Evolutionary conservation across 441 rosid genomes (phyloP), one percentile per base, ranked within the genome.

Genomic region (Adansonia gregorii): DNA sequence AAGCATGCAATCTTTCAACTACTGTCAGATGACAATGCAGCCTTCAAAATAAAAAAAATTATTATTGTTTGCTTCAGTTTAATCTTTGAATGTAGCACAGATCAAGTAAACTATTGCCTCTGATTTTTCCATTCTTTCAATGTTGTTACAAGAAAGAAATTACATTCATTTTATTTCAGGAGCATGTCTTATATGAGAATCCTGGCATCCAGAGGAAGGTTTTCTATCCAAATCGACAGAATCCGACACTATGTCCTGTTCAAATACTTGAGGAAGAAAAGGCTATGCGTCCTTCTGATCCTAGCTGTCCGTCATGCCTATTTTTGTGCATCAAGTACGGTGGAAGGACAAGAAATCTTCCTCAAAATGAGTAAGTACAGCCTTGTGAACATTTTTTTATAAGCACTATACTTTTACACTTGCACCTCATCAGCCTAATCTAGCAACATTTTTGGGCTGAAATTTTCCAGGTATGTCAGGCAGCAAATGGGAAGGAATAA

Each of bases 401-500:
- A 17, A 6, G 2, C n/a, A n/a, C n/a, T 24, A 46, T 24, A 19
- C 8, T 11, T 59, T 45, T n/a, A 10, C 19, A 60, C 54, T 24
- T 39, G 22, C 3, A 22, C 67, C 73, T 48, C 22, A 2, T 31
- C 27, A 35, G 65, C 67, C 76, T 81, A 68, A 76, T 48, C 48
- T 43, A 22, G 67, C 19, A n/a, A n/a, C 15, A 14, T 61, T 27
- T 46, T 73, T 15, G 8, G 58, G 65, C 49, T 31, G 20, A 46
- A 14, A 49, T 74, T 78, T 74, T 78, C 19, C 87, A 88, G 91
- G 74, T 90, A 90, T 73, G 93, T 90, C 67, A 86, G 93, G 85
- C 93, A 88, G 84, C 79, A 88, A 1, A 90, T 90, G 93, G 93
- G 93, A 78, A 87, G 85, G 78, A 89, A 87, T 83, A 89, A 89